Base-by-base conservation (phyloP, 2,329 filamentous ascomycete species). In the Tolypocladium cylindrosporum region DNA sequence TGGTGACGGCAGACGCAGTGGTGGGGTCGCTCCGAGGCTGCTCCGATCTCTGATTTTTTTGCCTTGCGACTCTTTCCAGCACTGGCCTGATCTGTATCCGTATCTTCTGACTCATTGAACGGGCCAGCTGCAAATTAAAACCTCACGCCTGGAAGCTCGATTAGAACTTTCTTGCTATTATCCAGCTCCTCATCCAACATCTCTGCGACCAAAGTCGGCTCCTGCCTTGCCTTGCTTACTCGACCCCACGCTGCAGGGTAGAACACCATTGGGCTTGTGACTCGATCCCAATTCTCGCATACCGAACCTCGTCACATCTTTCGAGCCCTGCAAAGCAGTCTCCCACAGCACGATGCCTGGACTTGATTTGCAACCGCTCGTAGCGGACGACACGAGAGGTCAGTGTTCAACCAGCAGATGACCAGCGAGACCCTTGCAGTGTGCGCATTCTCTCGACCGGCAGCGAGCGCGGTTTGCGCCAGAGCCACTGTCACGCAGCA, bases 351-450 rank as follows among this genome's bases (percentile, higher is more conserved):
- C 56, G 53, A 77, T 78, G 76, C 70, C 76, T 60, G 73, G 71
- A 64, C 64, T 72, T 61, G 71, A 76, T 55, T 72, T 74, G 66
- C 66, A 68, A 58, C 70, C 74, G 57, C 70, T 75, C 60, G 70
- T 71, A 60, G 73, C 76, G 55, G 78, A 80, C 67, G 77, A 80
- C 60, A 74, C 72, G 56, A 69, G 73, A 71, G 69, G 72, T 75
- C 55, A 73, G 72, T 71, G 19, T 59, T 45, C 21, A 45, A 42
- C 36, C 2, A 40, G 2, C 19, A 2, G 14, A 27, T 54, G 19
- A 19, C 41, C 41, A 24, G 40, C n/a, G 34, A 27, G 43, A 34
- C 19, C 34, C n/a, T 19, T 37, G 27, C 19, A 11, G 27, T 39
- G 14, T 19, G 48, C 31, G 31, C 27, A 16, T 21, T 10, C 5